Conservation (phyloP, 169 alveolate genomes). For the Cryptosporidium parvum region DNA sequence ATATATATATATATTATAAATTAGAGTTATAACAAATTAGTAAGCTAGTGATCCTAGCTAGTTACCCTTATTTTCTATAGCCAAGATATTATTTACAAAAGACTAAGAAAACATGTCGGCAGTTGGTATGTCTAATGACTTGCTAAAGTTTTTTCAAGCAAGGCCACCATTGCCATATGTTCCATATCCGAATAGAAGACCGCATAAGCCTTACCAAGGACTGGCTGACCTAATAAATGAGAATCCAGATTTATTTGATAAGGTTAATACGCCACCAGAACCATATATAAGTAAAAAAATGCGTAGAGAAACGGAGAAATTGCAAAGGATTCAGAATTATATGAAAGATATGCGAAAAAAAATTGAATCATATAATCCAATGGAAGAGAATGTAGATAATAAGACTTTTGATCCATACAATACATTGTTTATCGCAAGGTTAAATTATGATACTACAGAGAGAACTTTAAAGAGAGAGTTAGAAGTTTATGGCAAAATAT, state of each 20-base stretch:
- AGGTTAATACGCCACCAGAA: neutral
- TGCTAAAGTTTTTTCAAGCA: conserved; percentile 58
- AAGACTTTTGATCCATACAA: conserved; percentile 83
- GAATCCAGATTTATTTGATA: conserved; percentile 56
- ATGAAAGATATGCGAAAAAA: conserved; percentile 3
- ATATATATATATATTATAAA: no score
- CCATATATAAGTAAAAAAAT: conserved; percentile 22
- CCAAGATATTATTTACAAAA: no score
- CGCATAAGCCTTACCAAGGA: conserved; percentile 45
- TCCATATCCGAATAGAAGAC: conserved; percentile 38
- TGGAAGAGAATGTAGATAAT: neutral
- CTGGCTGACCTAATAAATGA: conserved; percentile 19
- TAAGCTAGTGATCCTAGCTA: no score
- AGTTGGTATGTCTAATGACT: conserved; percentile 44
- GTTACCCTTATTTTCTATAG: no score
- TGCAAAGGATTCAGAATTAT: neutral
- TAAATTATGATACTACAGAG: conserved; percentile 85
- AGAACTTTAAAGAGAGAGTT: conserved; percentile 82
- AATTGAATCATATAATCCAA: conserved; percentile 19
- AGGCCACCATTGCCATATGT: conserved; percentile 66
- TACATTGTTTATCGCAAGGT: conserved; percentile 85
- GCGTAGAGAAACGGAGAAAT: neutral
- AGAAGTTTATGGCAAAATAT: conserved; percentile 86
- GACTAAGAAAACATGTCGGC: conserved; percentile 42
- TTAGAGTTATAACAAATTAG: no score